These are phyloP conservation scores for Solanum dulcamara DNA, from an alignment of 257 asterid genomes.

Conservation along the genomic window DNA sequence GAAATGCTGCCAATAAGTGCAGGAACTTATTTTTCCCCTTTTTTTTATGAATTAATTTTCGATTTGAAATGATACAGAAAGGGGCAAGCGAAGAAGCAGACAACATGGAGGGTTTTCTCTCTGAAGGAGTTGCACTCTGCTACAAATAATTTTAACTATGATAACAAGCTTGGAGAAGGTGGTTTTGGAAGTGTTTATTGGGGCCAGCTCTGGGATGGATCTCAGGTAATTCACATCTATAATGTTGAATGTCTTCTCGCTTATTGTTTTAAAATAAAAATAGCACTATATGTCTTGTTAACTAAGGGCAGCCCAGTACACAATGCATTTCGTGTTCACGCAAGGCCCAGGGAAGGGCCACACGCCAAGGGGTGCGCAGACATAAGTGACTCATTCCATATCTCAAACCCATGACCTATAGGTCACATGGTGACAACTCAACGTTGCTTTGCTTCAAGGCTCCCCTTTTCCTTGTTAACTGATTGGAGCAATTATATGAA, in stretches of 20 bases:
- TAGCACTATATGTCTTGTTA: too few species aligned
- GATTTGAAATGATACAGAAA: constrained; percentile 26
- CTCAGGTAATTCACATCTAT: constrained; percentile 46
- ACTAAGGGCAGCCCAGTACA: background rate
- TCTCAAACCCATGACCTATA: background rate
- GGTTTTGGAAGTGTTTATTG: constrained; percentile 98
- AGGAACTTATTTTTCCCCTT: background rate
- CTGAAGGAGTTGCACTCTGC: constrained; percentile 89
- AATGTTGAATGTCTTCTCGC: background rate
- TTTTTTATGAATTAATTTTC: background rate
- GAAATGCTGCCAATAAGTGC: background rate
- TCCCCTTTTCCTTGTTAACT: background rate
- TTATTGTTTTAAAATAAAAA: background rate
- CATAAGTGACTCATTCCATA: background rate
- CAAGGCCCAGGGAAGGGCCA: too few species aligned
- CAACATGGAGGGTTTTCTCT: constrained; percentile 85
- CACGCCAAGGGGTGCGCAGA: background rate
- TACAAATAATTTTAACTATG: constrained; percentile 89
- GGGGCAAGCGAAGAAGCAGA: constrained; percentile 39
- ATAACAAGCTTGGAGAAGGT: constrained; percentile 99
- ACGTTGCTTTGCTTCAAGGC: background rate
- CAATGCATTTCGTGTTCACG: background rate
- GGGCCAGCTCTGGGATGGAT: constrained; percentile 99
- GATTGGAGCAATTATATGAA: background rate
- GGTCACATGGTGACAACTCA: background rate